Evolutionary conservation across 371 early-diverging fungal genomes (phyloP), one percentile per base, ranked within the genome.

Genomic region (Apophysomyces variabilis): DNA sequence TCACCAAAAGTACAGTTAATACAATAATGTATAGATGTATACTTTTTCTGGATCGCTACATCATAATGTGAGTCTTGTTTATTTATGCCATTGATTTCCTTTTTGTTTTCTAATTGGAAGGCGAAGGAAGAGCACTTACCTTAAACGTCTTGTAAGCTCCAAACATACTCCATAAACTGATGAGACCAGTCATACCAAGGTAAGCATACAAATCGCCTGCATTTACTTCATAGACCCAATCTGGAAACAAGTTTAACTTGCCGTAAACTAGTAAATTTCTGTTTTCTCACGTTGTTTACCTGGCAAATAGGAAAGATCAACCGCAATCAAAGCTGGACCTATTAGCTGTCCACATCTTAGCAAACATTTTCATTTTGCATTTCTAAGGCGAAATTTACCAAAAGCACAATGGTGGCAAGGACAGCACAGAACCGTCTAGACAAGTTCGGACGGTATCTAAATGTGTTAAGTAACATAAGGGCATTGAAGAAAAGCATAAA

Each of bases 191-290:
- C 26, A 61, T 12, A 9, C 61, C 60, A 3, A 61, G 36, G 18
- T 68, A 68, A 50, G 44, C 45, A 65, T 71, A 71, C 56, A 74
- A 58, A 58, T 74, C 54, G 5, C 54, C 69, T 38, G 46, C 38
- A 44, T 45, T 62, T 32, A 45, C 35, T 37, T 45, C 62, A 13
- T 32, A 68, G 63, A 50, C 64, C 71, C 57, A 68, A 59, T 54
- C 32, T 62, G 32, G 32, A 26, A 26, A 26, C 32, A 36, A 37
- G 14, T 5, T 32, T 46, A 46, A 16, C 44, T 46, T 46, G 47
- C 7, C 11, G 37, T 0, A 62, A 50, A 26, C 32, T 26, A 26
- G 32, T 26, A 26, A 26, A 26, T 26, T 26, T 26, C 3, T 3
- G 32, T 26, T 26, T 26, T 26, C 32, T 26, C 32, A 0, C 32